A percentile compares a stretch with the other conserved stretches of the same genome.
Conservation (phyloP, 2,329 filamentous ascomycete genomes). For the Sphaerulina populicola region DNA sequence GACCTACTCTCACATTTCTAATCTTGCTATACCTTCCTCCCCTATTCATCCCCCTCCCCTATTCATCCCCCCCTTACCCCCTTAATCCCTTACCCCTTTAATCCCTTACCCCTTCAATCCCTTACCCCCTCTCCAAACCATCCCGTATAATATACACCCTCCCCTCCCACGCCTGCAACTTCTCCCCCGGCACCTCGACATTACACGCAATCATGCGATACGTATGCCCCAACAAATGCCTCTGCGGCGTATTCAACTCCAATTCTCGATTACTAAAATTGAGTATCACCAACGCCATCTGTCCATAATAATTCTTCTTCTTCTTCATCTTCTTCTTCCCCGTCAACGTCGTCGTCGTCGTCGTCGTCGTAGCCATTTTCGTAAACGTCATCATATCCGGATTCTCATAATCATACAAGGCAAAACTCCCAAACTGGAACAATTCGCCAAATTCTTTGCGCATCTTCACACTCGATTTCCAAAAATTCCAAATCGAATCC, state of each 20-base stretch:
- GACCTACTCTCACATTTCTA: background rate
- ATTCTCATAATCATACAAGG: constrained; percentile 46
- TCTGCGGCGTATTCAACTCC: constrained; percentile 21
- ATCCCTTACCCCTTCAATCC: no score
- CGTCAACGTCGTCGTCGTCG: no score
- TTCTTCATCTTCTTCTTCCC: no score
- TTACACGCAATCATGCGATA: constrained; percentile 41
- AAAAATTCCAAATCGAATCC: constrained; percentile 53
- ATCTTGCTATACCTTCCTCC: constrained; percentile 11
- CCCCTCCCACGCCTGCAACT: constrained; percentile 33
- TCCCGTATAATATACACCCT: constrained; percentile 31
- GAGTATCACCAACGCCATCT: constrained; percentile 31
- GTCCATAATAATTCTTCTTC: constrained; percentile 10
- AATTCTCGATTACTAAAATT: constrained; percentile 33
- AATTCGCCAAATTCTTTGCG: constrained; percentile 55
- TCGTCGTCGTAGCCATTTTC: constrained; percentile 25
- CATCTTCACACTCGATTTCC: constrained; percentile 42
- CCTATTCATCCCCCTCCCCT: constrained; percentile 4
- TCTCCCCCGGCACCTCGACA: constrained; percentile 18
- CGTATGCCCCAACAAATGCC: constrained; percentile 18
- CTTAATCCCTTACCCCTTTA: no score
- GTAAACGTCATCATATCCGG: constrained; percentile 46
- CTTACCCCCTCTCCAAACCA: constrained; percentile 1
- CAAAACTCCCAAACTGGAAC: constrained; percentile 61
- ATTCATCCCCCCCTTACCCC: background rate